phyloP scores from a whole-genome alignment of 495 filamentous ascomycete species.

The Penicillium antarcticum region DNA sequence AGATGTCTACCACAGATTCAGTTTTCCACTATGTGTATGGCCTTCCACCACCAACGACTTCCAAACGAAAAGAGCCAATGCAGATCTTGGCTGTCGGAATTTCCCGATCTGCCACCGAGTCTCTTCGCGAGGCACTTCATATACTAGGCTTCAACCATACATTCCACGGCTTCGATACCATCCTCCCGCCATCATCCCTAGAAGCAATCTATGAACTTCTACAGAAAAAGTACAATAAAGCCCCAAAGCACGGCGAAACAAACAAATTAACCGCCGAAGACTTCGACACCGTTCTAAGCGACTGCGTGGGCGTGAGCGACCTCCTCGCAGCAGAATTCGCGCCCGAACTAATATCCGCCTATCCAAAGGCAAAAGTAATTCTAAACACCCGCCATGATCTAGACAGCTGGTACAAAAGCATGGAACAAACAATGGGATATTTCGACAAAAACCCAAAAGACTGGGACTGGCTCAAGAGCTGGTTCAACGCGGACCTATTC shows the following conservation, averaged over 20 bases:
- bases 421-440: conserved; percentile 11
- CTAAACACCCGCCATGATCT: conserved; percentile 46
- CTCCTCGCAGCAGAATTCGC: conserved; percentile 51
- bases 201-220: conserved; percentile 13
- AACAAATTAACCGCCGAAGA: conserved; percentile 26
- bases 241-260: neutral
- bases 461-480: conserved; percentile 12
- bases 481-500: conserved; percentile 15
- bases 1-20: neutral
- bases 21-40: conserved; percentile 12
- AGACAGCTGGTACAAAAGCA: conserved; percentile 37
- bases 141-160: conserved; percentile 20
- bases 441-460: conserved; percentile 4
- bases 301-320: conserved; percentile 52
- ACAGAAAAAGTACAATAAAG: conserved; percentile 18
- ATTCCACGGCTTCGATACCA: conserved; percentile 24
- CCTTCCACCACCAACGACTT: conserved; percentile 10
- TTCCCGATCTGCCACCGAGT: conserved; percentile 27
- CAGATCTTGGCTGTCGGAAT: conserved; percentile 26
- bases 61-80: conserved; percentile 16
- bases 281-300: conserved; percentile 44
- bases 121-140: conserved; percentile 24
- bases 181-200: conserved; percentile 13
- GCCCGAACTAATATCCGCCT: conserved; percentile 54
- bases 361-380: conserved; percentile 58